These are phyloP conservation scores for Fusarium neocosmosporiellum DNA, from an alignment of 2,329 filamentous ascomycete species.

Conservation along the genomic window DNA sequence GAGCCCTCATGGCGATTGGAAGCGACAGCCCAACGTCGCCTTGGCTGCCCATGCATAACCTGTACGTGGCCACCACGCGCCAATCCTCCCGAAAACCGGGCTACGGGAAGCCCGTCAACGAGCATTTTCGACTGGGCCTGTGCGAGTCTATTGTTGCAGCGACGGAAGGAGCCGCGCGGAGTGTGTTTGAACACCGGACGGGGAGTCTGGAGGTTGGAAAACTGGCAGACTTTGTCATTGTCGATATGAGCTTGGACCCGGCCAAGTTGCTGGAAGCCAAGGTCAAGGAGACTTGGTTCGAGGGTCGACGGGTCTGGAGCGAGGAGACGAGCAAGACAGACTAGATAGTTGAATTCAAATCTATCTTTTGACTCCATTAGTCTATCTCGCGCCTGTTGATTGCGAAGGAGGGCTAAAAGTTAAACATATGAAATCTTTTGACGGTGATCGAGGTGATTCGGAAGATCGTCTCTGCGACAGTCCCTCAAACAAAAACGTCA, in stretches of 20 bases:
- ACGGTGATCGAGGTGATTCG: no score
- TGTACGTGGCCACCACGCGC: slow-evolving; percentile 66
- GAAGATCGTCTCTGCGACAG: no score
- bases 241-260: slow-evolving; percentile 59
- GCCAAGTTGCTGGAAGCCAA: slow-evolving; percentile 56
- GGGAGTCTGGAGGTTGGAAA: slow-evolving; percentile 61
- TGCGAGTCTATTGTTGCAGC: slow-evolving; percentile 62
- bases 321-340: no score
- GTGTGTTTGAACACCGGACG: slow-evolving; percentile 60
- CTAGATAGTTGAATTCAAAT: no score
- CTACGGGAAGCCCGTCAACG: slow-evolving; percentile 55
- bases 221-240: slow-evolving; percentile 62
- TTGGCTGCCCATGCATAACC: slow-evolving; percentile 59
- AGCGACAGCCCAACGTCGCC: slow-evolving; percentile 67
- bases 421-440: no score
- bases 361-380: no score
- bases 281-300: slow-evolving; percentile 57
- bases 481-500: no score
- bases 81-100: slow-evolving; percentile 59
- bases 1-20: slow-evolving; percentile 63
- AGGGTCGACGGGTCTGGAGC: slow-evolving; percentile 50
- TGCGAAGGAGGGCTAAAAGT: no score
- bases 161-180: slow-evolving; percentile 62
- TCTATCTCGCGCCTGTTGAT: no score
- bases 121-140: slow-evolving; percentile 61